These are phyloP conservation scores for Rosa chinensis DNA, from an alignment of 306 rosid species.

Conservation along the genomic window DNA sequence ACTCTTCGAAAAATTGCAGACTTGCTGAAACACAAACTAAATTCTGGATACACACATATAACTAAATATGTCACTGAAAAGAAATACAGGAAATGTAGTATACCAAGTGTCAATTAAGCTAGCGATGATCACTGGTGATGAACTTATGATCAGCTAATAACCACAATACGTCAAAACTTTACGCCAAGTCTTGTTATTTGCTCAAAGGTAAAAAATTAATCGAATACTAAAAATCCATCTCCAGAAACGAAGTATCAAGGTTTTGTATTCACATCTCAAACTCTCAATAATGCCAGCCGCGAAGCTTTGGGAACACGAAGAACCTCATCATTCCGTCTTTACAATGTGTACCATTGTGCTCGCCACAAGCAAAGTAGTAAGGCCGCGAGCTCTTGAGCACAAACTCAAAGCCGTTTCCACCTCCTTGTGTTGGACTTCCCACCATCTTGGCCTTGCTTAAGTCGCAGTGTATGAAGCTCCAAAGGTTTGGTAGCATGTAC, in stretches of 20 bases:
- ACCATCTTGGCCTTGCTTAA: slow-evolving; percentile 38
- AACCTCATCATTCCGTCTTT: slow-evolving; percentile 66
- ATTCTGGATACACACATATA: no score
- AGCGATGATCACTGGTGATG: no score
- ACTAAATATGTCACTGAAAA: neutral
- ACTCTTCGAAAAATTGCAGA: no score
- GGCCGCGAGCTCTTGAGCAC: slow-evolving; percentile 52
- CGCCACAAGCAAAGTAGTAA: slow-evolving; percentile 63
- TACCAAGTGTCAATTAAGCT: neutral
- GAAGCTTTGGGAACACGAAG: slow-evolving; percentile 44
- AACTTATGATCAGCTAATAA: no score
- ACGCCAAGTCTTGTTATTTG: slow-evolving; percentile 15
- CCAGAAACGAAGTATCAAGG: no score
- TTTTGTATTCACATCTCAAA: neutral
- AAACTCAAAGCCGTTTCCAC: slow-evolving; percentile 54
- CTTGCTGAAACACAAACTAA: no score
- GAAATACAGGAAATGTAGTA: neutral
- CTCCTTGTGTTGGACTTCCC: slow-evolving; percentile 49
- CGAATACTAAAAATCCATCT: no score
- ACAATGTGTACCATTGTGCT: slow-evolving; percentile 61
- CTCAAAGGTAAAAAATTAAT: no score
- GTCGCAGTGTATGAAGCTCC: slow-evolving; percentile 57
- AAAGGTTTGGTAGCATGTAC: slow-evolving; percentile 40
- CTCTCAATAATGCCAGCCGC: slow-evolving; percentile 33
- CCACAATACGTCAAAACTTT: neutral